These are phyloP conservation scores for Blastocystis sp. DNA, from an alignment of 352 stramenopile genomes.

Conservation along the genomic window DNA sequence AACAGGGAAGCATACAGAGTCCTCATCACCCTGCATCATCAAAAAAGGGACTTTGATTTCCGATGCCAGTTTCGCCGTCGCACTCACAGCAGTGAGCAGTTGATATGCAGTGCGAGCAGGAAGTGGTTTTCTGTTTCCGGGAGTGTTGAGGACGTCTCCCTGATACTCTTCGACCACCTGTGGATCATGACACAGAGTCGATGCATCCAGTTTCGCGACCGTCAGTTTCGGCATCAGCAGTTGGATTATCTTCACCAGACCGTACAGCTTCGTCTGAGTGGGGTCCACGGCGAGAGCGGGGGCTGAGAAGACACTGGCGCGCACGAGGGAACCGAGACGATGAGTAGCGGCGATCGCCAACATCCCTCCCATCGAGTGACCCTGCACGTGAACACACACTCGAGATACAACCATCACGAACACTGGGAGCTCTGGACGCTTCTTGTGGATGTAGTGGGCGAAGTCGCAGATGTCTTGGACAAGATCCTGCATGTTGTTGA, in stretches of 20 bases:
- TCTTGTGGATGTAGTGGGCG: slow-evolving; percentile 48
- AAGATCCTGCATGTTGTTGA: slow-evolving; percentile 64
- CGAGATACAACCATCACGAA: slow-evolving; percentile 6
- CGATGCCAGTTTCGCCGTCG: background rate
- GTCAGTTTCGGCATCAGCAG: slow-evolving; percentile 61
- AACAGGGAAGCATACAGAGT: background rate
- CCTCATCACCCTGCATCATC: slow-evolving; percentile 35
- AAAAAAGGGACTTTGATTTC: slow-evolving; percentile 5
- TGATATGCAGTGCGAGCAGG: background rate
- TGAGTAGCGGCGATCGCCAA: slow-evolving; percentile 58
- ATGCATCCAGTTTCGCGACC: slow-evolving; percentile 15
- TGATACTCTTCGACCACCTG: slow-evolving; percentile 63
- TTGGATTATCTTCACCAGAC: background rate
- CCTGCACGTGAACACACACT: slow-evolving; percentile 47
- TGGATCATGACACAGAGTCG: slow-evolving; percentile 40
- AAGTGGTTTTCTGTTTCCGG: slow-evolving; percentile 33
- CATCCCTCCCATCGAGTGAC: slow-evolving; percentile 64
- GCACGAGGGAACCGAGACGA: background rate
- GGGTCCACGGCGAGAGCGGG: slow-evolving; percentile 61
- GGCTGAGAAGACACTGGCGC: slow-evolving; percentile 52
- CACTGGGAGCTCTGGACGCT: slow-evolving; percentile 6
- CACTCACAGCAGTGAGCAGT: background rate
- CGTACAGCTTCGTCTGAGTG: background rate
- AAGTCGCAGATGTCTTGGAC: slow-evolving; percentile 62
- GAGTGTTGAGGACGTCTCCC: slow-evolving; percentile 57